Percentiles rank a stretch among this genome's conserved stretches.
phyloP scores from a whole-genome alignment of 2,329 filamentous ascomycete species.

The Aureobasidium lini region DNA sequence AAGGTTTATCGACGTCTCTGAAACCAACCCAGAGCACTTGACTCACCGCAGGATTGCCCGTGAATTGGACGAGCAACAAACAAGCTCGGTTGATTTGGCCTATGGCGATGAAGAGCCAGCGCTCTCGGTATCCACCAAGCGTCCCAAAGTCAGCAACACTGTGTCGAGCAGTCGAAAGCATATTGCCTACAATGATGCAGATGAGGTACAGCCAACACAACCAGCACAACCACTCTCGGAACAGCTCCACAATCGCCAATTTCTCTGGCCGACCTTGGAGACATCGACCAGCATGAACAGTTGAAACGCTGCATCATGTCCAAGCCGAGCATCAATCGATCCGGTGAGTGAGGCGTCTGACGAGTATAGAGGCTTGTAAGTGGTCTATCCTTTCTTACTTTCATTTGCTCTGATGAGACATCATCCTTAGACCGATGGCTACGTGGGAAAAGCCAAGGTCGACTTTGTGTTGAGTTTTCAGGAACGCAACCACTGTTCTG shows the following conservation, averaged over 20 bases:
- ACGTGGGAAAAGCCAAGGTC: slow-evolving; percentile 7
- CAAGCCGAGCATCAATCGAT: background rate
- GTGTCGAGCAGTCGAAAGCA: background rate
- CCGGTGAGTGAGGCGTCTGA: no score
- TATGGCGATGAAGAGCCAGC: slow-evolving; percentile 29
- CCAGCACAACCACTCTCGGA: background rate
- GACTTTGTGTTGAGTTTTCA: background rate
- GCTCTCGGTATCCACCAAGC: background rate
- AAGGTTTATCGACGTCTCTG: slow-evolving; percentile 28
- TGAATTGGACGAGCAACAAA: slow-evolving; percentile 36
- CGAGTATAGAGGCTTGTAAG: background rate
- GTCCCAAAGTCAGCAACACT: background rate
- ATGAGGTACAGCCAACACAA: background rate
- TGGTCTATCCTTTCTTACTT: background rate
- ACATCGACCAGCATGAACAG: background rate
- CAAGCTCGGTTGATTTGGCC: slow-evolving; percentile 37
- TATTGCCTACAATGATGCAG: background rate
- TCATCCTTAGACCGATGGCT: slow-evolving; percentile 34
- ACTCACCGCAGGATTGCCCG: slow-evolving; percentile 39
- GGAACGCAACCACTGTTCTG: slow-evolving; percentile 12
- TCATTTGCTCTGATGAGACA: slow-evolving; percentile 27
- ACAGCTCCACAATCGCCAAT: background rate
- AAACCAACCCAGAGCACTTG: slow-evolving; percentile 30
- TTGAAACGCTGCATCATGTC: background rate
- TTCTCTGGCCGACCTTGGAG: slow-evolving; percentile 11